Base-by-base conservation (phyloP, 768 basidiomycete species). In the Phaffia australis region DNA sequence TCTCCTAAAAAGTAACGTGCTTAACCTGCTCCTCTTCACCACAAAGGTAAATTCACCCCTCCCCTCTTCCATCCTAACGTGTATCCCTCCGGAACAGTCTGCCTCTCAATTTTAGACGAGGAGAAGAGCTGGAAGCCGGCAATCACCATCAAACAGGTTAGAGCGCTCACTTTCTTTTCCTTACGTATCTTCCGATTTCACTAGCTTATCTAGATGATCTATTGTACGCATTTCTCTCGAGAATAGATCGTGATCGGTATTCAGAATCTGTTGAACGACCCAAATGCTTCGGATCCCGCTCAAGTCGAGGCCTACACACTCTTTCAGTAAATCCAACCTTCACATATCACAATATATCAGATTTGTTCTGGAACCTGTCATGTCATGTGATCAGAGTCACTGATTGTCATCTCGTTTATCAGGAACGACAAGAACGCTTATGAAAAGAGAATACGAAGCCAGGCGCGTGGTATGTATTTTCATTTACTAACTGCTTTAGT, bases 71-170 rank as follows among this genome's bases (percentile, higher is more conserved):
- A 99, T 75, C 93, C 94, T 30, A 98, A 98, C 75, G 93, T 99
- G 63, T 99, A 97, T 75, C 95, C 95, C 0, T 98, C 94, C 35
- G 95, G 95, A 29, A 99, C 95, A 23, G 93, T 98, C 56, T 98
- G 94, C 76, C 80, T 99, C 32, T 97, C 93, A 15, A 99, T 99
- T 73, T 79, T 99, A 63, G 94, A 98, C 73, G 95, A 99, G 75
- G 95, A 99, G 78, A 98, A 99, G 76, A 87, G 86, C 1, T 99
- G 95, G 95, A 97, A 97, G 75, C 92, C 95, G 29, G 89, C 92
- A 8, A 97, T 99, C 72, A 98, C 95, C 1, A 92, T 99, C 79
- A 99, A 98, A 77, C 95, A 98, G 82, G 94, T 88, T 29, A 65
- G 78, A 49, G 78, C 70, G 46, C 64, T 5, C 56, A 30, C 25